Evolutionary conservation across 1,284 basidiomycete genomes (phyloP).

Genomic region (Agroathelia rolfsii): DNA sequence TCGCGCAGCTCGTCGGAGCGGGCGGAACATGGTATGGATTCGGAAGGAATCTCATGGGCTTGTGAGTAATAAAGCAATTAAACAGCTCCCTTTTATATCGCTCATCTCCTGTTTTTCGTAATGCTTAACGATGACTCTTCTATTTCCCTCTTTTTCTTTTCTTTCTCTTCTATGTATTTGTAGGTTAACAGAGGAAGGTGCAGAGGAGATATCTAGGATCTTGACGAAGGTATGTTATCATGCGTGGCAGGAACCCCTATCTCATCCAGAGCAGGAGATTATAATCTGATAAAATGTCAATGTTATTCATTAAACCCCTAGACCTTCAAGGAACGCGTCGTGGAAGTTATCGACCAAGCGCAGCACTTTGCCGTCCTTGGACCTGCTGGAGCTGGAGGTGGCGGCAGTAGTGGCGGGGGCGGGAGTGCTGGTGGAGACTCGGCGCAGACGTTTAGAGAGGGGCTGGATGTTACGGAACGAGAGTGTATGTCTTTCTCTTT

Average conservation of each 20-base stretch:
- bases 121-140: no score
- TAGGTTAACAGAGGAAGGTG: conserved; percentile 65
- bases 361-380: conserved; percentile 79
- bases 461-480: conserved; percentile 79
- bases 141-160: conserved; percentile 2
- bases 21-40: conserved; percentile 87
- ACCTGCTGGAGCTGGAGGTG: conserved; percentile 41
- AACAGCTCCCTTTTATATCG: not conserved
- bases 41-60: conserved; percentile 70
- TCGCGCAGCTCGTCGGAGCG: conserved; percentile 75
- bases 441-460: conserved; percentile 76
- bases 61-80: conserved; percentile 38
- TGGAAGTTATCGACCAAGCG: conserved; percentile 81
- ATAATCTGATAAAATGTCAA: conserved; percentile 6
- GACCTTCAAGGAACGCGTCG: conserved; percentile 73
- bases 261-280: no score
- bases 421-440: conserved; percentile 43
- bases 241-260: no score
- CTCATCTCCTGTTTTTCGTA: no score
- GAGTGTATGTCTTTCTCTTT: conserved; percentile 49
- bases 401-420: no score
- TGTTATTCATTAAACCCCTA: conserved; percentile 20
- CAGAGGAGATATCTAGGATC: conserved; percentile 56
- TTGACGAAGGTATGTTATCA: conserved; percentile 47
- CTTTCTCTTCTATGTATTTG: conserved; percentile 1